Conservation (phyloP, 1,139 yeast species). For the Tardiomyces blankii region DNA sequence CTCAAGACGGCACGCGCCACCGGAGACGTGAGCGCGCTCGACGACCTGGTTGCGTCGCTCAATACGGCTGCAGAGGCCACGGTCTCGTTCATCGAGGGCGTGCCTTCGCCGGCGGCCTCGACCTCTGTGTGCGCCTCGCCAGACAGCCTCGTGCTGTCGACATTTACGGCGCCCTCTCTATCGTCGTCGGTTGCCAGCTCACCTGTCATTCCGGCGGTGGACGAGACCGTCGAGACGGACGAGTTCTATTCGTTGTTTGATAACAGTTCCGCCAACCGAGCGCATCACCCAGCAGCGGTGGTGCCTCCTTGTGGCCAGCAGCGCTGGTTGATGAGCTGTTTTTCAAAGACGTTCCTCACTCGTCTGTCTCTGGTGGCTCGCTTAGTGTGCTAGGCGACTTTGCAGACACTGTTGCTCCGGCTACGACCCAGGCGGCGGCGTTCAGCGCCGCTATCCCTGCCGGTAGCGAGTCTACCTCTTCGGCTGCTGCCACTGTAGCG, state of each 20-base stretch:
- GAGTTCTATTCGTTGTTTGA: not conserved
- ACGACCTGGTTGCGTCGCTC: constrained; percentile 5
- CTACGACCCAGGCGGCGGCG: no score
- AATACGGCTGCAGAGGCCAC: not conserved
- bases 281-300: constrained; percentile 39
- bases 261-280: constrained; percentile 2
- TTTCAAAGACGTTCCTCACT: constrained; percentile 1
- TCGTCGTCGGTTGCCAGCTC: constrained; percentile 18
- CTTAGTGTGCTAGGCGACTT: not conserved
- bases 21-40: constrained; percentile 20
- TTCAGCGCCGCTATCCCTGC: not conserved
- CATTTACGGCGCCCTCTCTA: constrained; percentile 14
- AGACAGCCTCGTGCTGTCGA: constrained; percentile 14
- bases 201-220: constrained; percentile 7
- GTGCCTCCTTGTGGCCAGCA: constrained; percentile 29
- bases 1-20: constrained; percentile 20
- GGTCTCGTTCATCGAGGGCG: constrained; percentile 1
- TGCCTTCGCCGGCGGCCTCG: not conserved
- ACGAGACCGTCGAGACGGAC: constrained; percentile 3
- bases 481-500: not conserved
- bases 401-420: not conserved
- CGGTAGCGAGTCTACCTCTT: not conserved
- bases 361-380: constrained; percentile 1
- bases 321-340: constrained; percentile 30
- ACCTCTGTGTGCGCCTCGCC: constrained; percentile 15